Percentiles rank a stretch among this genome's conserved stretches.
These are phyloP conservation scores for Sungouiella blattae DNA, from an alignment of 805 yeast genomes.

Conservation along the genomic window DNA sequence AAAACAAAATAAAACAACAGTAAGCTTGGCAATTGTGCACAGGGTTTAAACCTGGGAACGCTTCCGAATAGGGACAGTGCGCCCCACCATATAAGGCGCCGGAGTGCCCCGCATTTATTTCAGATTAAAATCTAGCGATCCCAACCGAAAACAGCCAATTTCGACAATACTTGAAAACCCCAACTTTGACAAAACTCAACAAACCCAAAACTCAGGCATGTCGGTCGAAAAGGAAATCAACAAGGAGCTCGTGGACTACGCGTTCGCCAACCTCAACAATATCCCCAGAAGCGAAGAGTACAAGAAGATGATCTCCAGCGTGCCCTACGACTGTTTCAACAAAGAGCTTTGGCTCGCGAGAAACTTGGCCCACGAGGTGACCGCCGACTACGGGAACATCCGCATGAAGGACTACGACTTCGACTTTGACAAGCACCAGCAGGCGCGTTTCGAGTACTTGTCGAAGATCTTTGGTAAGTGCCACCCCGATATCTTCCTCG, in stretches of 20 bases:
- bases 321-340: constrained; percentile 40
- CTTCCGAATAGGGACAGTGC: too few species aligned
- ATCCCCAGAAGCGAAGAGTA: constrained; percentile 42
- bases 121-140: too few species aligned
- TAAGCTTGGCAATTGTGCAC: too few species aligned
- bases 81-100: too few species aligned
- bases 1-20: too few species aligned
- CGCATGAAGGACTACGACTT: constrained; percentile 31
- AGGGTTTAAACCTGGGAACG: too few species aligned
- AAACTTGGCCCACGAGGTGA: constrained; percentile 30
- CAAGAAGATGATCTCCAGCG: constrained; percentile 54
- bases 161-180: too few species aligned
- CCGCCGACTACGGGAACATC: constrained; percentile 30
- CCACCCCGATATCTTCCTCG: constrained; percentile 41
- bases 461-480: constrained; percentile 46
- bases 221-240: constrained; percentile 18
- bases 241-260: constrained; percentile 31
- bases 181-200: too few species aligned
- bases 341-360: constrained; percentile 25
- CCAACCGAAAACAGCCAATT: too few species aligned
- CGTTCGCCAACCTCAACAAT: constrained; percentile 29
- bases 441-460: constrained; percentile 37
- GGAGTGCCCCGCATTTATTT: too few species aligned
- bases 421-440: constrained; percentile 22
- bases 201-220: too few species aligned